Evolutionary conservation across 2,329 filamentous ascomycete species (phyloP).

Genomic region (Microsporum canis): DNA sequence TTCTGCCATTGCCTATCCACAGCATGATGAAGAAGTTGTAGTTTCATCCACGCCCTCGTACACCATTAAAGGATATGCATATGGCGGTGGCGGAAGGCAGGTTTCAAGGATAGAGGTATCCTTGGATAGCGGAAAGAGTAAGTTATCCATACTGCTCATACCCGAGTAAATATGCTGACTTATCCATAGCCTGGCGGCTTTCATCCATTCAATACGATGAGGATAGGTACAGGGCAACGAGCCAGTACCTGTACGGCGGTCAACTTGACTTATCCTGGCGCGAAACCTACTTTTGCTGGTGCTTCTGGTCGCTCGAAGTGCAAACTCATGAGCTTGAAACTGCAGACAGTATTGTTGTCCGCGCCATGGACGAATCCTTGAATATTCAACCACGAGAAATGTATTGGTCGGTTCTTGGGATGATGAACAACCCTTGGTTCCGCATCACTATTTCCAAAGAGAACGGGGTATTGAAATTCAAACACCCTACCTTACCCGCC

Average conservation of each 20-base stretch:
- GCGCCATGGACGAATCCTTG: constrained; percentile 84
- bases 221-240: constrained; percentile 62
- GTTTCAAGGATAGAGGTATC: constrained; percentile 75
- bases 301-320: constrained; percentile 72
- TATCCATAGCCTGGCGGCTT: constrained; percentile 52
- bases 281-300: constrained; percentile 81
- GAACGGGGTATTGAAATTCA: constrained; percentile 56
- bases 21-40: constrained; percentile 58
- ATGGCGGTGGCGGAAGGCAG: constrained; percentile 73
- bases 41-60: constrained; percentile 46
- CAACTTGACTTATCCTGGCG: constrained; percentile 69
- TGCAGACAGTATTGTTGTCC: constrained; percentile 63
- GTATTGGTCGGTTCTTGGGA: constrained; percentile 90
- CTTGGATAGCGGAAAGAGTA: constrained; percentile 63
- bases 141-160: not conserved
- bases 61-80: constrained; percentile 68
- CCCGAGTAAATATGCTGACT: not conserved
- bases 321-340: constrained; percentile 48
- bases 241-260: constrained; percentile 59
- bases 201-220: constrained; percentile 73
- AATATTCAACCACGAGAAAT: constrained; percentile 80
- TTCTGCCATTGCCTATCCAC: constrained; percentile 67
- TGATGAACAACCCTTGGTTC: constrained; percentile 99
- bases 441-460: constrained; percentile 65
- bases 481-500: constrained; percentile 77